These are phyloP conservation scores for Fusarium siculi DNA, from an alignment of 2,329 filamentous ascomycete species.

Conservation along the genomic window DNA sequence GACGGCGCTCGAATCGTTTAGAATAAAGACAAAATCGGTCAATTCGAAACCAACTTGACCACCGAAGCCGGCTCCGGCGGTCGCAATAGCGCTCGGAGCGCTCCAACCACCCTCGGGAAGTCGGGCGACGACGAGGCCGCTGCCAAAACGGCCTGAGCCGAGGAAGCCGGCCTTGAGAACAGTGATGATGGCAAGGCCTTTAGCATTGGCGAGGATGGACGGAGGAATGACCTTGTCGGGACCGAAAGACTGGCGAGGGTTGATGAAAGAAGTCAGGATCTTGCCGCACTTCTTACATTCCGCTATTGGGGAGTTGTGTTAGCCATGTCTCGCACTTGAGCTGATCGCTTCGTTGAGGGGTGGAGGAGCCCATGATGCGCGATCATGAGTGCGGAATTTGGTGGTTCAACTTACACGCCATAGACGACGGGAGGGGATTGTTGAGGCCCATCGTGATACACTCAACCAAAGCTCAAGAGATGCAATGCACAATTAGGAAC, in stretches of 20 bases:
- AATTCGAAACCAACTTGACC: conserved; percentile 89
- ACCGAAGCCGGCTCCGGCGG: conserved; percentile 83
- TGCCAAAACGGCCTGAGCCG: conserved; percentile 83
- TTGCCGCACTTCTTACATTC: conserved; percentile 98
- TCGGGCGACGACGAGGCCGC: conserved; percentile 82
- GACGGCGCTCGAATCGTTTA: conserved; percentile 90
- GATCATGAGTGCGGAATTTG: conserved; percentile 17
- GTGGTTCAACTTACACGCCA: conserved; percentile 68
- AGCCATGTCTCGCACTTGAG: conserved; percentile 19
- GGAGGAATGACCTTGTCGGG: conserved; percentile 98
- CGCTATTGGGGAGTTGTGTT: conserved; percentile 63
- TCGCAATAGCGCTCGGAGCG: conserved; percentile 83
- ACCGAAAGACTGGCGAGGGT: conserved; percentile 91
- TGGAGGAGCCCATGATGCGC: conserved; percentile 35
- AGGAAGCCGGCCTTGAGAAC: conserved; percentile 90
- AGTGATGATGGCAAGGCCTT: conserved; percentile 88
- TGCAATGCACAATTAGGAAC: not conserved
- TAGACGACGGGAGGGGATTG: conserved; percentile 73
- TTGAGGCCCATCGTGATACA: conserved; percentile 67
- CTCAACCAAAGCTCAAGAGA: not conserved
- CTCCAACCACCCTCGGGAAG: conserved; percentile 83
- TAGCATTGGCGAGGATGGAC: conserved; percentile 87
- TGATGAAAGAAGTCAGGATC: conserved; percentile 93
- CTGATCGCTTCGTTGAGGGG: conserved; percentile 23
- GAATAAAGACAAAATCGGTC: conserved; percentile 97